Evolutionary conservation across 768 basidiomycete genomes (phyloP).

Genomic region (Auricularia heimuer): DNA sequence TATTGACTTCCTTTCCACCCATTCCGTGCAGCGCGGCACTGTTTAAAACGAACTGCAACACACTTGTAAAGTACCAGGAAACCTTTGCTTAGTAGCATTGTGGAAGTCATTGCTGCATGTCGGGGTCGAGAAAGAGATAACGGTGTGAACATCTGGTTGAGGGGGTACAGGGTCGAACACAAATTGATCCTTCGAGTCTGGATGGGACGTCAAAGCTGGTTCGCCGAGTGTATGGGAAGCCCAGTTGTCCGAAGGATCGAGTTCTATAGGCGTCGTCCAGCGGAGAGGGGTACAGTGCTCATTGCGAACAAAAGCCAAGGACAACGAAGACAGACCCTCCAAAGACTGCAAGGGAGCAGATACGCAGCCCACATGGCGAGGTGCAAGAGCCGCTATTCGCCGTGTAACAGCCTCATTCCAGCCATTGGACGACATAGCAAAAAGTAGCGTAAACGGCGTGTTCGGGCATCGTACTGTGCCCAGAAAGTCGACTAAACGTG

Average conservation of each 20-base stretch:
- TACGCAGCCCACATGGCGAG: not conserved
- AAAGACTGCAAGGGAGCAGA: not conserved
- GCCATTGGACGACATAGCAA: not conserved
- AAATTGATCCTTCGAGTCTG: not conserved
- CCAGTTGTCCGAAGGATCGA: not conserved
- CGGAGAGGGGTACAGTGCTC: not conserved
- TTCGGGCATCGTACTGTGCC: not conserved
- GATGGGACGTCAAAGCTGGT: not conserved
- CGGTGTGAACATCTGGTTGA: not conserved
- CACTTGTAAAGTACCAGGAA: not conserved
- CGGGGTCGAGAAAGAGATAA: not conserved
- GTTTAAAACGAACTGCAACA: not conserved
- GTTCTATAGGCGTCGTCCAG: not conserved
- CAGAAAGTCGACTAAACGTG: not conserved
- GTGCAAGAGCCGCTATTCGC: not conserved
- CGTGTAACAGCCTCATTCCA: not conserved
- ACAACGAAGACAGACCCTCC: not conserved
- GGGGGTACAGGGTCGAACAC: not conserved
- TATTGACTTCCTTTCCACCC: no score
- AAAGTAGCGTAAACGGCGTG: not conserved
- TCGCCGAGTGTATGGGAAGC: not conserved
- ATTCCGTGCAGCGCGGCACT: no score
- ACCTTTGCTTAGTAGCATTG: not conserved
- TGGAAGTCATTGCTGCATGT: not conserved
- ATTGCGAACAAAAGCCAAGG: not conserved